phyloP scores from a whole-genome alignment of 2,329 filamentous ascomycete genomes.

The Sporothrix humicola region DNA sequence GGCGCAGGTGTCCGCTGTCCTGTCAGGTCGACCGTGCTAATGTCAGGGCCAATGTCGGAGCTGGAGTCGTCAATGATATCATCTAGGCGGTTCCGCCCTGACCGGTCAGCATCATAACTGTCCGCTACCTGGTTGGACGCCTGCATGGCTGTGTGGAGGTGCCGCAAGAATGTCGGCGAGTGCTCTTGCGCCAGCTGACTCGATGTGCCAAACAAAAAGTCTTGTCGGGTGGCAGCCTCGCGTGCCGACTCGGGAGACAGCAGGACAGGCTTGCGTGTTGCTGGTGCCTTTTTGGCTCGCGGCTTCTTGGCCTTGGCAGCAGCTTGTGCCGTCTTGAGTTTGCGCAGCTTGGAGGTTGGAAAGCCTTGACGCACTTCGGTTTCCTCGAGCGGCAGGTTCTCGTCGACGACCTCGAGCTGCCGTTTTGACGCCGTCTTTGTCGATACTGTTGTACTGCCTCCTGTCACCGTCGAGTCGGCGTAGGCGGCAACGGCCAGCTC shows the following conservation, averaged over 20 bases:
- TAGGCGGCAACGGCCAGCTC: constrained; percentile 77
- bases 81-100: constrained; percentile 25
- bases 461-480: constrained; percentile 39
- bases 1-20: not conserved
- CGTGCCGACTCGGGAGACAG: constrained; percentile 73
- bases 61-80: constrained; percentile 15
- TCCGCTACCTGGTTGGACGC: constrained; percentile 58
- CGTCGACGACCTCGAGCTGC: constrained; percentile 42
- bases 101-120: constrained; percentile 33
- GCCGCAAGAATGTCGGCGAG: constrained; percentile 67
- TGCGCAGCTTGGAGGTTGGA: constrained; percentile 43
- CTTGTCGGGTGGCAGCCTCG: constrained; percentile 69
- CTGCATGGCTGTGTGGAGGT: constrained; percentile 66
- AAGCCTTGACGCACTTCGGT: constrained; percentile 38
- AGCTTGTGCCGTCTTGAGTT: constrained; percentile 38
- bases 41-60: not conserved
- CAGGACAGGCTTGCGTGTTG: constrained; percentile 56
- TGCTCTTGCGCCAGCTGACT: constrained; percentile 79
- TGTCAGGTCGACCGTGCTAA: constrained; percentile 29
- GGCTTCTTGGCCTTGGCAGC: constrained; percentile 35
- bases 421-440: constrained; percentile 27
- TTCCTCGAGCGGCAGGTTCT: constrained; percentile 17
- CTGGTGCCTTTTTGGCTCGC: constrained; percentile 48
- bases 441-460: not conserved
- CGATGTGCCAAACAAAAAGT: constrained; percentile 84